A percentile compares a stretch with the other conserved stretches of the same genome.
Conservation (phyloP, 2,329 filamentous ascomycete genomes). For the Hirsutella rhossiliensis region DNA sequence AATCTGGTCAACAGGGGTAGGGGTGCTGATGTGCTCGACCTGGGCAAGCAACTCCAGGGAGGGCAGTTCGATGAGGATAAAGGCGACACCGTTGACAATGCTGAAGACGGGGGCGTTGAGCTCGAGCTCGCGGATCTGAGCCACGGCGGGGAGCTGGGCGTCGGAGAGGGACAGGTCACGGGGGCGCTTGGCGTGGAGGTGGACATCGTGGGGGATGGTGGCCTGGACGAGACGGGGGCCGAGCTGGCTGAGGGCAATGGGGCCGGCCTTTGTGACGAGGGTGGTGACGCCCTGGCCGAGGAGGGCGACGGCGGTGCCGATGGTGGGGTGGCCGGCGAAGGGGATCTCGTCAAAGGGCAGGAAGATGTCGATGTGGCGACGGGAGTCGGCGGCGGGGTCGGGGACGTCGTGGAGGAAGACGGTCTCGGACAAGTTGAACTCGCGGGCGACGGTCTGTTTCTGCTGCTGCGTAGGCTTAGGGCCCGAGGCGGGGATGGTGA, state of each 20-base stretch:
- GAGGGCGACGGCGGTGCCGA: constrained; percentile 42
- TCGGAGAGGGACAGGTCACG: constrained; percentile 14
- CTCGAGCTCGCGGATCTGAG: constrained; percentile 22
- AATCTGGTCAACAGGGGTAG: constrained; percentile 21
- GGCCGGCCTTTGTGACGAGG: constrained; percentile 44
- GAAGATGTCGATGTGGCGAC: constrained; percentile 46
- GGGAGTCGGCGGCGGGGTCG: constrained; percentile 15
- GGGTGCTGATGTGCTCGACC: constrained; percentile 19
- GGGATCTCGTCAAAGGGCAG: constrained; percentile 39
- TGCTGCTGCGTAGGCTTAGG: constrained; percentile 33
- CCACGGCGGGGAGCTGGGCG: constrained; percentile 15
- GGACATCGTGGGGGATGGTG: constrained; percentile 55
- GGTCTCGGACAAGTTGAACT: constrained; percentile 54
- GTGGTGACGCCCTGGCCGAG: constrained; percentile 25
- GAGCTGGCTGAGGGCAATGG: constrained; percentile 31
- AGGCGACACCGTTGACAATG: constrained; percentile 64
- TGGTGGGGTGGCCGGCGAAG: constrained; percentile 51
- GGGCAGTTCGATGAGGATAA: constrained; percentile 51
- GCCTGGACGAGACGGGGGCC: constrained; percentile 40
- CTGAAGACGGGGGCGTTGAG: constrained; percentile 38
- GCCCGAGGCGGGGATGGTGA: constrained; percentile 33
- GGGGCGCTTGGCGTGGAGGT: constrained; percentile 38
- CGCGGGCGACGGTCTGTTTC: constrained; percentile 46
- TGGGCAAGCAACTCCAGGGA: constrained; percentile 44
- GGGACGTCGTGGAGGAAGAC: constrained; percentile 44